Evolutionary conservation across 768 basidiomycete species (phyloP), one percentile per base, ranked within the genome.

Genomic region (Collybia mongolica): DNA sequence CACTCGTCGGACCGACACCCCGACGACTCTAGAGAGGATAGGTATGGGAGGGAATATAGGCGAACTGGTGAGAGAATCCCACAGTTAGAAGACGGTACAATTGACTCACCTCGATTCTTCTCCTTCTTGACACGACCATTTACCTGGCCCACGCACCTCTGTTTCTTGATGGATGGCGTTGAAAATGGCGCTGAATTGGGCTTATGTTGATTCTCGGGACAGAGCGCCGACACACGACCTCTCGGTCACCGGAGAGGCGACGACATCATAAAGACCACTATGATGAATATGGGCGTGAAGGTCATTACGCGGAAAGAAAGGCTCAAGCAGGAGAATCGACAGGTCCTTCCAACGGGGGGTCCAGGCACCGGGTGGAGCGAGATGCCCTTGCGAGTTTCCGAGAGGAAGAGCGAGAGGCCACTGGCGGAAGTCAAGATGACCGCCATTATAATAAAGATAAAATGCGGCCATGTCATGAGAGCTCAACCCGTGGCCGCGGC

Each of bases 21-120:
- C 3, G 20, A 22, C 6, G 18, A 36, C 23, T 41, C 18, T 11
- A 49, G 24, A 20, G 37, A 24, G 40, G 26, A 7, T 26, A 26
- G 19, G 15, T 41, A 38, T 5, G 35, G 41, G 4, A 45, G 24
- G 20, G 37, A 53, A 19, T 38, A 39, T 22, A 20, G 35, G 28
- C 56, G 42, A 39, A 37, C 46, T 45, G 57, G 57, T 58, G 57
- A 58, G 57, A 55, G 38, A 42, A 20, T 19, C 6, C 3, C 32
- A 24, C 28, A 23, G 18, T 15, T 12, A 15, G 26, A 2, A 2
- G 36, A 18, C 12, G 7, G 11, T 18, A 28, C 45, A 28, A 6
- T 12, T 26, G 28, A 52, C 54, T 47, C 47, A 48, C 49, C 56
- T 53, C 46, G 38, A 23, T 39, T 36, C 19, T 45, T 43, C 42